A percentile compares a stretch with the other conserved stretches of the same genome.
Conservation (phyloP, 805 yeast species). For the Saccharomycopsis guyanensis region DNA sequence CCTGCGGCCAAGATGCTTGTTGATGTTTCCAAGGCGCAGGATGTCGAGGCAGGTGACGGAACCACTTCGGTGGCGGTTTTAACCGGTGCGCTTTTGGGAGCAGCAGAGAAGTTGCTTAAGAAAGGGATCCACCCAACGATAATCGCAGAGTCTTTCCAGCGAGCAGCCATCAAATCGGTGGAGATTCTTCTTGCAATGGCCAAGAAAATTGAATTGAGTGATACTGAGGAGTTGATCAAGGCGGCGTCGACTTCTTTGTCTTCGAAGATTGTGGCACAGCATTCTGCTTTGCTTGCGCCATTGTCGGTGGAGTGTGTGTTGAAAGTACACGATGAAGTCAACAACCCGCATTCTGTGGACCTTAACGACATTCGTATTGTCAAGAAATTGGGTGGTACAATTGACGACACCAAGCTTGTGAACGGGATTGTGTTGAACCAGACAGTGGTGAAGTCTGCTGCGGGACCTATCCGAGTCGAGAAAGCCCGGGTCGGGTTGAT, state of each 20-base stretch:
- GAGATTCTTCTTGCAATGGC: constrained; percentile 82
- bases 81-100: constrained; percentile 90
- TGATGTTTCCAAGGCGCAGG: constrained; percentile 96
- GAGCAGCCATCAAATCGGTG: constrained; percentile 77
- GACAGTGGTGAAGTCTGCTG: constrained; percentile 80
- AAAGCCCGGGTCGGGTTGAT: constrained; percentile 85
- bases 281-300: constrained; percentile 79
- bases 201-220: constrained; percentile 66
- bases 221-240: constrained; percentile 74
- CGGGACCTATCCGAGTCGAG: constrained; percentile 92
- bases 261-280: constrained; percentile 93
- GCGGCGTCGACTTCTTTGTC: constrained; percentile 94
- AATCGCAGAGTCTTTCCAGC: constrained; percentile 87
- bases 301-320: constrained; percentile 91
- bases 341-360: constrained; percentile 50
- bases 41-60: constrained; percentile 99
- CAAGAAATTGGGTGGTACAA: constrained; percentile 95
- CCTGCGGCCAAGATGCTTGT: constrained; percentile 99
- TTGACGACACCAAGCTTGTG: constrained; percentile 89
- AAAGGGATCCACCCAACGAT: constrained; percentile 95
- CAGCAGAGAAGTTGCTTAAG: constrained; percentile 83
- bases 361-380: constrained; percentile 80
- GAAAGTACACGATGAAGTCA: constrained; percentile 50
- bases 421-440: constrained; percentile 94
- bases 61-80: constrained; percentile 95